Percentiles rank a stretch among this genome's conserved stretches.
These are phyloP conservation scores for Pythium periplocum DNA, from an alignment of 352 stramenopile species.

Conservation along the genomic window DNA sequence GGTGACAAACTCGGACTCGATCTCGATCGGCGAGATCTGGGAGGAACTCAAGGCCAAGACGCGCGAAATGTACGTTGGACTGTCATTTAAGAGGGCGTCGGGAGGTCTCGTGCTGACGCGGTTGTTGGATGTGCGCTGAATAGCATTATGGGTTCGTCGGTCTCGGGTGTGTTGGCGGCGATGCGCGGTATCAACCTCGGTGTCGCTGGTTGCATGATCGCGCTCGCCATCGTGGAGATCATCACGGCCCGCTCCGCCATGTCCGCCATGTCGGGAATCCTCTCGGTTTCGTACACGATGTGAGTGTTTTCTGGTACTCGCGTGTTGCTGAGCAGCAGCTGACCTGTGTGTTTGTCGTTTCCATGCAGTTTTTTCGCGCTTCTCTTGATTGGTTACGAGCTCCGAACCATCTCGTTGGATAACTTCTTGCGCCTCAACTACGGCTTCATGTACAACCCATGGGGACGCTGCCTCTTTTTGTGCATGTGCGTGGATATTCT, in stretches of 20 bases:
- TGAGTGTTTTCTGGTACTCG: constrained; percentile 23
- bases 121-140: constrained; percentile 1
- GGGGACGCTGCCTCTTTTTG: constrained; percentile 81
- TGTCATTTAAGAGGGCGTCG: neutral
- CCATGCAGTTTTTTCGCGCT: constrained; percentile 68
- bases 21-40: constrained; percentile 83
- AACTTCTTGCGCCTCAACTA: constrained; percentile 71
- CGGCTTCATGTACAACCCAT: constrained; percentile 88
- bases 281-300: constrained; percentile 86
- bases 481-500: constrained; percentile 52
- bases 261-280: constrained; percentile 62
- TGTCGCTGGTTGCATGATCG: constrained; percentile 71
- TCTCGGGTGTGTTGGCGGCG: constrained; percentile 65
- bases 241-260: constrained; percentile 62
- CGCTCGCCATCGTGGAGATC: constrained; percentile 62
- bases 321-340: neutral
- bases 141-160: constrained; percentile 77
- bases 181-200: constrained; percentile 78
- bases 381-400: constrained; percentile 80
- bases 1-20: constrained; percentile 56
- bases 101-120: constrained; percentile 3
- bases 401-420: constrained; percentile 67
- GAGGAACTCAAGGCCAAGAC: constrained; percentile 79
- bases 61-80: constrained; percentile 57
- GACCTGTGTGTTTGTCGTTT: constrained; percentile 4